Base-by-base conservation (phyloP, 2,329 filamentous ascomycete genomes). In the Berkeleyomyces basicola region DNA sequence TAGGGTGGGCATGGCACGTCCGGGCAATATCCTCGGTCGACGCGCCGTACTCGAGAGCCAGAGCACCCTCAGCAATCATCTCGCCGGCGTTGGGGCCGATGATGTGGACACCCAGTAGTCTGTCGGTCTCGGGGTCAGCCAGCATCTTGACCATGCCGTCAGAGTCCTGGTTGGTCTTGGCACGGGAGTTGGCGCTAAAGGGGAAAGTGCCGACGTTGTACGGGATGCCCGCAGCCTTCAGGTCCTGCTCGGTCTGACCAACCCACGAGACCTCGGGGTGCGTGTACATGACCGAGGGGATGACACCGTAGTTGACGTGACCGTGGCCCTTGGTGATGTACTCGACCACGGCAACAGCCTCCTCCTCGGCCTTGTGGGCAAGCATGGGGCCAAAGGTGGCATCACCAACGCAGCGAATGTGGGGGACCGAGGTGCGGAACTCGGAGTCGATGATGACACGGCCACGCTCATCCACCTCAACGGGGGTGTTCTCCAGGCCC, bases 281-380 rank as follows among this genome's bases (percentile, higher is more conserved):
- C 9, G 93, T 97, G 83, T 99, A 99, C 93, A 99, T 99, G 77
- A 99, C 93, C 42, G 89, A 93, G 67, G 93, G 93, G 72, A 99
- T 99, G 74, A 87, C 89, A 71, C 84, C 89, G 78, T 99, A 99
- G 86, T 99, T 99, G 77, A 99, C 93, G 76, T 99, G 93, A 64
- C 93, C 93, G 76, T 95, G 87, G 68, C 90, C 90, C 81, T 97
- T 97, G 79, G 89, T 92, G 76, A 99, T 93, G 80, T 90, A 97
- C 77, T 99, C 93, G 66, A 97, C 81, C 64, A 86, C 92, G 40
- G 93, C 93, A 67, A 97, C 91, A 65, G 83, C 93, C 78, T 99
- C 93, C 77, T 99, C 93, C 77, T 99, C 93, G 60, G 93, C 93
- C 83, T 99, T 99, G 83, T 99, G 93, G 62, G 93, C 93, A 71